Evolutionary conservation across 2,329 filamentous ascomycete species (phyloP).

Genomic region (Proliferodiscus dingleyae): DNA sequence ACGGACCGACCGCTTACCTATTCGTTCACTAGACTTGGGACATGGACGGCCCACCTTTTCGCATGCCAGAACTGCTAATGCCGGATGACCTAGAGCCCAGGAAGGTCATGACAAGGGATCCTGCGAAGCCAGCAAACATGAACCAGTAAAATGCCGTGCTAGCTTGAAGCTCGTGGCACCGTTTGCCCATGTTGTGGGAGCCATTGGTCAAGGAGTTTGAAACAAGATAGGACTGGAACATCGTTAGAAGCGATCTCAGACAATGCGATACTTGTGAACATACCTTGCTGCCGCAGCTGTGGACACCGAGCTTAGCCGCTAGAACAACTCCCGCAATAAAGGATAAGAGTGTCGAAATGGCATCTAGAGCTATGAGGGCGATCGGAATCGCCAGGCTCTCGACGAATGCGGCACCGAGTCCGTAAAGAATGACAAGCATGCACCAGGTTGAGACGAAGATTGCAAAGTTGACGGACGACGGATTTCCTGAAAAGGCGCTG

Average conservation of each 20-base stretch:
- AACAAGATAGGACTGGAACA: slow-evolving; percentile 34
- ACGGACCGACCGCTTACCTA: slow-evolving; percentile 18
- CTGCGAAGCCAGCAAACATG: slow-evolving; percentile 59
- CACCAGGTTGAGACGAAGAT: slow-evolving; percentile 66
- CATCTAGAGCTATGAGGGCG: slow-evolving; percentile 52
- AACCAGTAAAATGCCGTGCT: slow-evolving; percentile 76
- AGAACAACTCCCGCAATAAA: slow-evolving; percentile 67
- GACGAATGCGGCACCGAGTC: slow-evolving; percentile 52
- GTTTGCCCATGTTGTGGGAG: slow-evolving; percentile 52
- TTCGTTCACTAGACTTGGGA: slow-evolving; percentile 45
- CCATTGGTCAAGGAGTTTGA: slow-evolving; percentile 55
- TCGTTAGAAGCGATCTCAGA: not conserved
- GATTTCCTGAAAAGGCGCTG: slow-evolving; percentile 57
- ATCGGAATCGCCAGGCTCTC: slow-evolving; percentile 46
- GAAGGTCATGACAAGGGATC: slow-evolving; percentile 45
- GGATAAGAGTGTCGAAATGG: slow-evolving; percentile 56
- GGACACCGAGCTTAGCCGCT: slow-evolving; percentile 61
- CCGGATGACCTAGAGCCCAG: slow-evolving; percentile 9
- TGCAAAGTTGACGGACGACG: slow-evolving; percentile 51
- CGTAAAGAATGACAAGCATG: slow-evolving; percentile 61
- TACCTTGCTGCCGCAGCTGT: slow-evolving; percentile 61
- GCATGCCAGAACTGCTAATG: slow-evolving; percentile 33
- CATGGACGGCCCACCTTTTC: slow-evolving; percentile 45
- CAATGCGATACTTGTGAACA: slow-evolving; percentile 24
- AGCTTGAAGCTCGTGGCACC: slow-evolving; percentile 72